Evolutionary conservation across 2,329 filamentous ascomycete genomes (phyloP), one percentile per base, ranked within the genome.

Genomic region (Nakataea oryzae): DNA sequence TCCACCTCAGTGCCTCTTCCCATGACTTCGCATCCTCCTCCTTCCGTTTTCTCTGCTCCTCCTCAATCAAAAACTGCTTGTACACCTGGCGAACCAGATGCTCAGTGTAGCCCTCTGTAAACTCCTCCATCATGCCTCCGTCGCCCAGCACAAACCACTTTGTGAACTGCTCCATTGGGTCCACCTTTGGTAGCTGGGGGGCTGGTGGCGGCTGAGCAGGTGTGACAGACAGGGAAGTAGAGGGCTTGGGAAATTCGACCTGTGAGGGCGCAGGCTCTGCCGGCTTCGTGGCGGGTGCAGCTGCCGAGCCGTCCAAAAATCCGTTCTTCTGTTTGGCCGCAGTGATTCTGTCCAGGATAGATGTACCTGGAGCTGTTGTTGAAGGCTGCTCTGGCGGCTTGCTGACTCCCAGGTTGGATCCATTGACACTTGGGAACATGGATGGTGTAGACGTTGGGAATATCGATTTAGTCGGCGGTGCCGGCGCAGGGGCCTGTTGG

Each of bases 71-170:
- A 61, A 75, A 79, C 12, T 74, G 70, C 0, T 74, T 68, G 67
- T 75, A 84, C 0, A 75, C 72, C 6, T 73, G 68, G 34, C 69
- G 70, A 11, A 84, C 70, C 3, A 84, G 67, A 24, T 79, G 72
- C 56, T 78, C 76, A 2, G 84, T 67, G 24, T 77, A 74, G 50
- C 75, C 75, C 14, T 76, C 71, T 61, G 79, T 70, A 55, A 86
- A 81, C 14, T 82, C 76, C 8, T 80, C 74, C 68, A 86, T 68
- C 9, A 86, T 68, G 0, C 83, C 83, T 21, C 73, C 70, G 62
- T 86, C 83, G 34, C 79, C 83, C 14, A 72, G 70, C 3, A 84
- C 79, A 61, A 79, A 80, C 83, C 83, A 86, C 29, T 74, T 76
- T 0, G 80, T 76, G 32, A 86, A 79, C 58, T 79, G 75, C 8